These are phyloP conservation scores for Xylariomycetidae sp. DNA, from an alignment of 2,329 filamentous ascomycete genomes.

Conservation along the genomic window DNA sequence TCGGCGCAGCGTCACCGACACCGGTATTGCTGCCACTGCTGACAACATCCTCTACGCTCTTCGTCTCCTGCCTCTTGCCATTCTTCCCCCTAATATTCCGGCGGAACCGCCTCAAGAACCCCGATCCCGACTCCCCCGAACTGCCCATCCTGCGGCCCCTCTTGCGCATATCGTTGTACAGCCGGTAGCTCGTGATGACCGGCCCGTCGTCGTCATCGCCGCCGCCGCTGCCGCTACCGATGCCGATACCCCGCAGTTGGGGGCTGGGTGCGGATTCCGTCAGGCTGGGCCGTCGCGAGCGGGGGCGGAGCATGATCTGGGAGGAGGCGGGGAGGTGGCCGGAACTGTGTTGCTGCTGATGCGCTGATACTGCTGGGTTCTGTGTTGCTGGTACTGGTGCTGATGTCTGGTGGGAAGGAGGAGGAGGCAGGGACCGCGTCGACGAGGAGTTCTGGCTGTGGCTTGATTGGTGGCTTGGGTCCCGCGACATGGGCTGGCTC, in stretches of 20 bases:
- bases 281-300: conserved; percentile 31
- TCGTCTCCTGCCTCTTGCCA: no score
- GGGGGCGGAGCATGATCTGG: conserved; percentile 21
- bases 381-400: conserved; percentile 6
- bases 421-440: conserved; percentile 3
- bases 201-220: conserved; percentile 20
- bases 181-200: conserved; percentile 23
- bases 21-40: no score
- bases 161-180: conserved; percentile 21
- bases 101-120: no score
- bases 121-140: no score
- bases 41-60: no score
- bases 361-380: conserved; percentile 5
- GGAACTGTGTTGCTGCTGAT: conserved; percentile 2
- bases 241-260: conserved; percentile 18
- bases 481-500: conserved; percentile 46
- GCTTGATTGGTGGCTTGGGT: conserved; percentile 37
- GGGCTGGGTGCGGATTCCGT: conserved; percentile 42
- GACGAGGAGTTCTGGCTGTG: conserved; percentile 21
- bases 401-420: conserved; percentile 1
- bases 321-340: conserved; percentile 8
- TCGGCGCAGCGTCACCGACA: no score
- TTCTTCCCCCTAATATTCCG: no score
- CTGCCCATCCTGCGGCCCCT: no score
- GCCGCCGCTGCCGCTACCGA: conserved; percentile 15